A percentile compares a stretch with the other conserved stretches of the same genome.
phyloP scores from a whole-genome alignment of 2,329 filamentous ascomycete species.

The Talaromyces sp. region DNA sequence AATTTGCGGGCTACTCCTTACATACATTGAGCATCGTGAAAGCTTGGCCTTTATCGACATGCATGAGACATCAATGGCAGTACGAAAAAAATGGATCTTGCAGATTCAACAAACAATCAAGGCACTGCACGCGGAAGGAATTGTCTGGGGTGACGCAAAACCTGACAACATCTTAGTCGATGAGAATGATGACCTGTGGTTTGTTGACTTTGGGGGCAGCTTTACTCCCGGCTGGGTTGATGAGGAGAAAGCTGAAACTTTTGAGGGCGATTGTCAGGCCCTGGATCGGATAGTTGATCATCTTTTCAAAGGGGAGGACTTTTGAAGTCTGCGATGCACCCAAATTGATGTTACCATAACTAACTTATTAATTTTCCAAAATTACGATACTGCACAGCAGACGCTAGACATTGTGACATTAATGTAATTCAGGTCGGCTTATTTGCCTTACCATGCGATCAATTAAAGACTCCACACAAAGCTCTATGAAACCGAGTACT shows the following conservation, averaged over 20 bases:
- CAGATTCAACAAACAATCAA: neutral
- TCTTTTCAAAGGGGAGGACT: neutral
- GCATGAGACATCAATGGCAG: neutral
- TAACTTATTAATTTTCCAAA: too few species aligned
- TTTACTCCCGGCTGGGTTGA: conserved; percentile 3
- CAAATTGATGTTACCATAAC: too few species aligned
- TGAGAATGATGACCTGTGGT: neutral
- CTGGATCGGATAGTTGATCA: neutral
- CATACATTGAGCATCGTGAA: neutral
- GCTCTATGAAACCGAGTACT: too few species aligned
- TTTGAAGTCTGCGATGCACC: too few species aligned
- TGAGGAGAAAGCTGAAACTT: conserved; percentile 1
- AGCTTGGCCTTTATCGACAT: neutral
- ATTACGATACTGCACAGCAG: too few species aligned
- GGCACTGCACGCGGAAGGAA: neutral
- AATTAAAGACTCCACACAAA: too few species aligned
- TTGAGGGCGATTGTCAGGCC: conserved; percentile 1
- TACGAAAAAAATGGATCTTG: neutral
- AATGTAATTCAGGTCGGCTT: too few species aligned
- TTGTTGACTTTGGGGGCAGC: conserved; percentile 2
- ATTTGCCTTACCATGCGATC: too few species aligned
- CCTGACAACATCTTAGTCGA: conserved; percentile 4
- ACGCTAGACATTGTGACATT: too few species aligned
- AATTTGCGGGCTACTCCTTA: conserved; percentile 1
- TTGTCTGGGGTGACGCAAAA: conserved; percentile 1